Evolutionary conservation across 805 yeast genomes (phyloP), one percentile per base, ranked within the genome.

Genomic region (Nakazawaea ishiwadae): DNA sequence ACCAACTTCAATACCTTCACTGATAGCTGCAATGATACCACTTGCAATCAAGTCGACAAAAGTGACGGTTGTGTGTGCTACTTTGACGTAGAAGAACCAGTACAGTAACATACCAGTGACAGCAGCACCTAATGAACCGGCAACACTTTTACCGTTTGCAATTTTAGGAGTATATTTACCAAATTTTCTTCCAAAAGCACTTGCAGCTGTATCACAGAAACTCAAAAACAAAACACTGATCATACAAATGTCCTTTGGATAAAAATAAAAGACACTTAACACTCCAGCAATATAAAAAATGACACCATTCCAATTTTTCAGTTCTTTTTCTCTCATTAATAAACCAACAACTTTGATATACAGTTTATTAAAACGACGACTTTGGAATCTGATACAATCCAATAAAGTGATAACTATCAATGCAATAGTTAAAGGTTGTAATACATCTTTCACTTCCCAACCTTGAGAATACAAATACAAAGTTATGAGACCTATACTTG

Each of bases 151-250:
- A 47, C 78, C 77, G 47, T 74, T 69, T 5, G 83, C 72, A 16
- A 91, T 60, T 54, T 82, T 79, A 31, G 95, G 95, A 6, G 96
- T 87, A 48, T 82, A 71, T 53, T 84, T 74, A 7, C 98, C 98
- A 59, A 66, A 91, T 42, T 75, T 75, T 50, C 99, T 73, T 30
- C 99, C 99, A 55, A 90, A 64, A 0, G 96, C 87, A 3, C 96
- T 87, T 2, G 99, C 99, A 2, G 97, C 91, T 8, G 98, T 88
- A 57, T 93, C 99, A 4, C 96, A 89, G 98, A 98, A 93, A 55
- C 96, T 85, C 48, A 93, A 73, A 38, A 91, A 67, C 49, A 89
- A 69, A 3, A 89, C 79, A 17, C 95, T 71, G 66, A 88, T 71
- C 20, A 90, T 67, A 1, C 82, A 70, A 37, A 93, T 80, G 54